Percentiles rank a stretch among this genome's conserved stretches.
Conservation (phyloP, 495 filamentous ascomycete genomes). For the Xylaria palmicola region DNA sequence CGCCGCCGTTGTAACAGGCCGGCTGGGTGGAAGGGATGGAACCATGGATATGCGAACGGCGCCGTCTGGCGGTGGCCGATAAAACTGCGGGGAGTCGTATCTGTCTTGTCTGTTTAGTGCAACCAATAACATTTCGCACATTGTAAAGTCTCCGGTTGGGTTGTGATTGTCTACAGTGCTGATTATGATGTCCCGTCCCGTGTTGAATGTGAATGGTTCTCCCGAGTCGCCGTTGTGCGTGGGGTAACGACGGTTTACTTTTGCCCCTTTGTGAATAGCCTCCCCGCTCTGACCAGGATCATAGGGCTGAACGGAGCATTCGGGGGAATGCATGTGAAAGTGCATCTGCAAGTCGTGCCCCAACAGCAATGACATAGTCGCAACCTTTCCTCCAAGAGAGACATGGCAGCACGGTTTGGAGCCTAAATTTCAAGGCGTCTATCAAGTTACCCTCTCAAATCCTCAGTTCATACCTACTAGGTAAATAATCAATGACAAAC, state of each 20-base stretch:
- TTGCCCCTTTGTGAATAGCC: too few relatives aligned
- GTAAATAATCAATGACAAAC: slow-evolving; percentile 8
- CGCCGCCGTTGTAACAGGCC: slow-evolving; percentile 49
- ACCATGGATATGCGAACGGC: background rate
- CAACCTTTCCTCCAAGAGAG: background rate
- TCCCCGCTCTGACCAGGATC: too few relatives aligned
- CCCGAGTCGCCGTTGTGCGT: background rate
- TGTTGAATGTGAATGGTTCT: background rate
- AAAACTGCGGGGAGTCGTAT: background rate
- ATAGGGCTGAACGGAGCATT: too few relatives aligned
- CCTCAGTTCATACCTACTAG: slow-evolving; percentile 4
- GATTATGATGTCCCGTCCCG: background rate
- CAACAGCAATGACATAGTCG: background rate
- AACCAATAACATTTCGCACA: background rate
- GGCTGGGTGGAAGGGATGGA: background rate
- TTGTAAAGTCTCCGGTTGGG: too few relatives aligned
- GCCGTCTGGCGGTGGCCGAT: background rate
- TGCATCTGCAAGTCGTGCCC: background rate
- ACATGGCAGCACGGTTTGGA: background rate
- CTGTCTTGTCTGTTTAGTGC: background rate
- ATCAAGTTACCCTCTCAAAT: background rate
- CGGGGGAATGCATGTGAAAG: background rate
- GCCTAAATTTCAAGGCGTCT: background rate
- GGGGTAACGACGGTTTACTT: too few relatives aligned
- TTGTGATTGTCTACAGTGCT: background rate